Percentiles rank a stretch among this genome's conserved stretches.
Conservation (phyloP, 176 grass and related monocot species). For the Cenchrus purpureus region DNA sequence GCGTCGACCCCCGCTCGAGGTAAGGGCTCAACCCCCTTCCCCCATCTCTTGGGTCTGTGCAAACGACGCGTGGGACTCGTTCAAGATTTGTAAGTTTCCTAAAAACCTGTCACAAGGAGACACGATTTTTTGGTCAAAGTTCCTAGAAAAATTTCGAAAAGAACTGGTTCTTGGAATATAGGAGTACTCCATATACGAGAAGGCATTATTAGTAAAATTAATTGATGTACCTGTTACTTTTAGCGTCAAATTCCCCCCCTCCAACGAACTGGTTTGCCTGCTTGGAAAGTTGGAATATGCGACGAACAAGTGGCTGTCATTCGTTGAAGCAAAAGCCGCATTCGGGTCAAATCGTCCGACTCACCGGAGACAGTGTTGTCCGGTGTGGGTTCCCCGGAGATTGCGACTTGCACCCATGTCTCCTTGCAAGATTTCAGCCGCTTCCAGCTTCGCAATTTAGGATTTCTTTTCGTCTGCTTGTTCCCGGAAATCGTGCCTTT, state of each 20-base stretch:
- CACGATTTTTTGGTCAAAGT: neutral
- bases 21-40: neutral
- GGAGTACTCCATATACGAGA: too few species aligned
- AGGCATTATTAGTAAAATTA: neutral
- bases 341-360: slow-evolving; percentile 46
- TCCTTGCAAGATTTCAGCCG: slow-evolving; percentile 15
- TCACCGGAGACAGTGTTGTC: slow-evolving; percentile 24
- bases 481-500: slow-evolving; percentile 17
- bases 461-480: neutral
- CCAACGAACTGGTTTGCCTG: neutral
- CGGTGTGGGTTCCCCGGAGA: slow-evolving; percentile 1
- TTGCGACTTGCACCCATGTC: slow-evolving; percentile 20
- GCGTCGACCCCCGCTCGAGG: slow-evolving; percentile 64
- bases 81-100: slow-evolving; percentile 37
- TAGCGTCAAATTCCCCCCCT: neutral
- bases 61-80: slow-evolving; percentile 12
- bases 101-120: neutral
- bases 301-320: slow-evolving; percentile 14
- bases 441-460: slow-evolving; percentile 1
- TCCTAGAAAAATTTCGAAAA: neutral
- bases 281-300: slow-evolving; percentile 32
- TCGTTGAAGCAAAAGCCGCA: neutral
- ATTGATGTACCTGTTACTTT: neutral
- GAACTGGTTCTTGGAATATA: neutral
- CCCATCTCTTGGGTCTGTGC: neutral